phyloP scores from a whole-genome alignment of 345 rosid species.

The Moricandia arvensis region DNA sequence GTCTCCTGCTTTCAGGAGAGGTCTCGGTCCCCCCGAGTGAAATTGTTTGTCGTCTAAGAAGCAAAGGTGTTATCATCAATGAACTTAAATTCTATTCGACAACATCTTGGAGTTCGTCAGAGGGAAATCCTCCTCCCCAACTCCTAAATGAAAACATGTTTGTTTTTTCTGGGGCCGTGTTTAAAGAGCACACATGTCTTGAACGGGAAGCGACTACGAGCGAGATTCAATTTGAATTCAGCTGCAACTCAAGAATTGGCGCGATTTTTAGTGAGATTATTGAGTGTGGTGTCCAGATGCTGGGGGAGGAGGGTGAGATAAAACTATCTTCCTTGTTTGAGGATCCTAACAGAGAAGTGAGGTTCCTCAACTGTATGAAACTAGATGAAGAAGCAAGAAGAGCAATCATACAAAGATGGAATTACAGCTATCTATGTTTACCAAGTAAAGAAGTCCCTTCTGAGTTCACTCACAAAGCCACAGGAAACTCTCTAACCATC shows the following conservation, averaged over 20 bases:
- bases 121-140: background rate
- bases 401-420: background rate
- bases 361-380: background rate
- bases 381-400: background rate
- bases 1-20: background rate
- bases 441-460: background rate
- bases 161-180: background rate
- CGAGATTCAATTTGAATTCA: background rate
- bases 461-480: background rate
- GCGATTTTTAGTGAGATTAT: no score
- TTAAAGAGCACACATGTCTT: background rate
- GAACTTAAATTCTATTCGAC: background rate
- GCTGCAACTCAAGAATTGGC: background rate
- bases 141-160: background rate
- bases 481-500: background rate
- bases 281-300: background rate
- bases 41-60: background rate
- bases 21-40: background rate
- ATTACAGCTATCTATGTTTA: background rate
- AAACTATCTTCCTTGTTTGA: background rate
- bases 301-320: background rate
- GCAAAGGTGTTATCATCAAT: background rate
- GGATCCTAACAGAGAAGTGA: background rate
- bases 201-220: background rate
- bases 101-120: background rate